phyloP scores from a whole-genome alignment of 345 rosid genomes.

The Punica granatum region DNA sequence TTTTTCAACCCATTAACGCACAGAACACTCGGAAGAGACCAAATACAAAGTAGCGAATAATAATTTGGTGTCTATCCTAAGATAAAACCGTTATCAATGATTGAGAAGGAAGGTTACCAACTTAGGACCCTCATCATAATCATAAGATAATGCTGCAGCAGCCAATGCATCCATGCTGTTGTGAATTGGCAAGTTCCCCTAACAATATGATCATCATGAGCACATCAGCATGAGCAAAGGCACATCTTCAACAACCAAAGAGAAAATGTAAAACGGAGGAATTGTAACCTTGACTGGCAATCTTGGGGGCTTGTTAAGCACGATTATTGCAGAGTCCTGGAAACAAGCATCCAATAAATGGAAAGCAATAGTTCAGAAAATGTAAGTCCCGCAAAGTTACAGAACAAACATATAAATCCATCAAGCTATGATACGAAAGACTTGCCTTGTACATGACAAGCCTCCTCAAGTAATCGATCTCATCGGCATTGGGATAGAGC shows the following conservation, averaged over 20 bases:
- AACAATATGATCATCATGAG: neutral
- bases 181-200: slow-evolving; percentile 84
- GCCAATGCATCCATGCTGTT: slow-evolving; percentile 97
- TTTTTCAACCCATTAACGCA: too few species aligned
- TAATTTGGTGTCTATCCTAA: neutral
- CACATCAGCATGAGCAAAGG: neutral
- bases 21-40: too few species aligned
- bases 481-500: slow-evolving; percentile 83
- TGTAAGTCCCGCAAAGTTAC: neutral
- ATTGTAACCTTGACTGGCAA: slow-evolving; percentile 71
- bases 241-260: neutral
- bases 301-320: slow-evolving; percentile 84
- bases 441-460: slow-evolving; percentile 82
- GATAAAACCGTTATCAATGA: neutral
- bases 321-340: slow-evolving; percentile 75
- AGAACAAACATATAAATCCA: neutral
- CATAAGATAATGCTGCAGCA: slow-evolving; percentile 84
- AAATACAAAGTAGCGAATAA: too few species aligned
- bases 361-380: neutral
- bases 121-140: slow-evolving; percentile 75
- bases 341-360: neutral
- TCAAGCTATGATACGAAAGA: slow-evolving; percentile 4
- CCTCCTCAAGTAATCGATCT: slow-evolving; percentile 77
- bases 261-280: neutral
- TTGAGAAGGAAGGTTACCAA: slow-evolving; percentile 39